A percentile compares a stretch with the other conserved stretches of the same genome.
Conservation (phyloP, 257 asterid species). For the Solanum medicagineum region DNA sequence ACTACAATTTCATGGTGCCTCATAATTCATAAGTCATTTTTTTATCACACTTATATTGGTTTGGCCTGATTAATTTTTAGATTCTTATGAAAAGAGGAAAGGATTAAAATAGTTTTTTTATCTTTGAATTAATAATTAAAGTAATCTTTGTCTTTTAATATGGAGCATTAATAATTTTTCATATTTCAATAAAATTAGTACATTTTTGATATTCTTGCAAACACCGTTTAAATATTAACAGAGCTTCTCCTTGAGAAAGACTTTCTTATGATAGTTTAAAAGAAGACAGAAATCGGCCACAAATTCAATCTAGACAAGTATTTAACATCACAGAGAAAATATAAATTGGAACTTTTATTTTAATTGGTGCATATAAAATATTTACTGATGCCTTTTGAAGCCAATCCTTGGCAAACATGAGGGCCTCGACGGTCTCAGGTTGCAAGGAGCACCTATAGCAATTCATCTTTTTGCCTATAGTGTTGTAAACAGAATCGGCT, state of each 20-base stretch:
- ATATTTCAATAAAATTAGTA: too few relatives aligned
- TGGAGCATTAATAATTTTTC: too few relatives aligned
- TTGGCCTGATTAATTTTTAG: neutral
- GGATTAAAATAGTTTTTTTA: too few relatives aligned
- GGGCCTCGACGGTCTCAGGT: conserved; percentile 88
- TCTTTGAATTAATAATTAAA: too few relatives aligned
- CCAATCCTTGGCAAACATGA: conserved; percentile 86
- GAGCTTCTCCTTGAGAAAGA: too few relatives aligned
- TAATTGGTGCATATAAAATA: conserved; percentile 24
- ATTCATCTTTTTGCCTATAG: conserved; percentile 73
- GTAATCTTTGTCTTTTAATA: too few relatives aligned
- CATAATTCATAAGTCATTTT: neutral
- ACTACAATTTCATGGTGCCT: neutral
- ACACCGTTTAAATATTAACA: too few relatives aligned
- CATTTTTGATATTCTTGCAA: too few relatives aligned
- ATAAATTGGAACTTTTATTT: conserved; percentile 70
- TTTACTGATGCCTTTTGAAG: conserved; percentile 39
- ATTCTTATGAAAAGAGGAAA: neutral
- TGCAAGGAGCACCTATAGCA: conserved; percentile 63
- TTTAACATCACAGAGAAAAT: neutral
- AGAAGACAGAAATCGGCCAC: neutral
- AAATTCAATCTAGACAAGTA: neutral
- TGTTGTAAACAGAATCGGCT: conserved; percentile 42
- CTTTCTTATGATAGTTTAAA: neutral
- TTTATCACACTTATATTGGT: neutral